Percentiles rank a stretch among this genome's conserved stretches.
phyloP scores from a whole-genome alignment of 2,329 filamentous ascomycete species.

The Fusarium ramigenum region DNA sequence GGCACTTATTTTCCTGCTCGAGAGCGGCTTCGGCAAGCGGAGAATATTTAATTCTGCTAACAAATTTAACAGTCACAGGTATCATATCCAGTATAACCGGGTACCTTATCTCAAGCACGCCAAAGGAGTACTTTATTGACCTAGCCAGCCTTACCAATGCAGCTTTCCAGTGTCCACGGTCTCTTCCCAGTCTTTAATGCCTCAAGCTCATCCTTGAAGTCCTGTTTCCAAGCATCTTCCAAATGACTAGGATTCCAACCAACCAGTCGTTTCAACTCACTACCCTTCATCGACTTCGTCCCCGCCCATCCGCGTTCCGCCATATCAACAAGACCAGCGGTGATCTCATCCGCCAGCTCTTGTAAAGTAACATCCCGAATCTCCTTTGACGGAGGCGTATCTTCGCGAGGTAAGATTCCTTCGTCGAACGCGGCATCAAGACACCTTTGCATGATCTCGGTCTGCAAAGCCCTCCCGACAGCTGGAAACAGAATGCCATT shows the following conservation, averaged over 20 bases:
- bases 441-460: background rate
- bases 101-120: fast-evolving
- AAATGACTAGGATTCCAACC: background rate
- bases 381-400: background rate
- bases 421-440: background rate
- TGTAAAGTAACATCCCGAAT: background rate
- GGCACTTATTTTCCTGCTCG: background rate
- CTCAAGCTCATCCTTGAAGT: background rate
- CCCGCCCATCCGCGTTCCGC: conserved; percentile 15
- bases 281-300: conserved; percentile 10
- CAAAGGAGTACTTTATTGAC: background rate
- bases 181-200: background rate
- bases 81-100: background rate
- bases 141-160: background rate
- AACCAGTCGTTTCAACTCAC: background rate
- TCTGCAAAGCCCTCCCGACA: background rate
- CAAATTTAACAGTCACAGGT: too few species aligned
- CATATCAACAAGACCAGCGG: conserved; percentile 3
- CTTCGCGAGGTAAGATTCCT: background rate
- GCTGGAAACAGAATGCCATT: background rate
- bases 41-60: too few species aligned
- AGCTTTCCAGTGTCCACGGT: background rate
- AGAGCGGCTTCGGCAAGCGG: too few species aligned
- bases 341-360: conserved; percentile 12
- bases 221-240: background rate